Base-by-base conservation (phyloP, 805 yeast species). In the Grigorovia humatica region DNA sequence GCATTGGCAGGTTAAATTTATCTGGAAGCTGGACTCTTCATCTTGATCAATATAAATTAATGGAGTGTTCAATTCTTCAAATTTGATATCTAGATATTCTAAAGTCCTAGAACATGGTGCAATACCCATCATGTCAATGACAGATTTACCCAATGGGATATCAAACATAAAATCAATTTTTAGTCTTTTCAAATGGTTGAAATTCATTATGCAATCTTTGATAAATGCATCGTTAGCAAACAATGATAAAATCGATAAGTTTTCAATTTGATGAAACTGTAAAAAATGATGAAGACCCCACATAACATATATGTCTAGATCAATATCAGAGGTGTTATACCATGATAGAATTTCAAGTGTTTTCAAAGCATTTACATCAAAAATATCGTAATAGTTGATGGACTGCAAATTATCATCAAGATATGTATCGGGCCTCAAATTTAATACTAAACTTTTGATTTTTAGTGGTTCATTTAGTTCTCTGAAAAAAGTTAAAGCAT, bases 321-420 rank as follows among this genome's bases (percentile, higher is more conserved):
- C 56, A 3, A 52, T 9, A n/a, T 54, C 54, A 13, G 27, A 48
- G 15, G 48, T 46, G 46, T 64, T 67, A 53, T 63, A 69, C 75
- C 75, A 72, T 8, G 74, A 71, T 11, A 70, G 59, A 9, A 72
- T 60, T 13, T 70, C 67, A 19, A 72, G 53, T 12, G 59, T 59
- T 51, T 65, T 60, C 49, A 72, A 55, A 15, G 48, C 46, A 3
- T 55, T 50, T 0, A 55, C 50, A 54, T 70, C 70, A 50, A 72
- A 69, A 0, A 72, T 52, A 42, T 69, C 69, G 30, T 54, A 54
- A 51, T 62, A 61, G 23, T 52, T 60, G 1, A 51, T 13, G 11
- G 23, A 43, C 15, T 44, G 52, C 9, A 55, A 23, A 35, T 50
- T 49, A 19, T 54, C 56, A 2, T 53, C 56, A n/a, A 46, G 47